These are phyloP conservation scores for Asterochloris sp. DNA, from an alignment of 139 green algal genomes.

Conservation along the genomic window DNA sequence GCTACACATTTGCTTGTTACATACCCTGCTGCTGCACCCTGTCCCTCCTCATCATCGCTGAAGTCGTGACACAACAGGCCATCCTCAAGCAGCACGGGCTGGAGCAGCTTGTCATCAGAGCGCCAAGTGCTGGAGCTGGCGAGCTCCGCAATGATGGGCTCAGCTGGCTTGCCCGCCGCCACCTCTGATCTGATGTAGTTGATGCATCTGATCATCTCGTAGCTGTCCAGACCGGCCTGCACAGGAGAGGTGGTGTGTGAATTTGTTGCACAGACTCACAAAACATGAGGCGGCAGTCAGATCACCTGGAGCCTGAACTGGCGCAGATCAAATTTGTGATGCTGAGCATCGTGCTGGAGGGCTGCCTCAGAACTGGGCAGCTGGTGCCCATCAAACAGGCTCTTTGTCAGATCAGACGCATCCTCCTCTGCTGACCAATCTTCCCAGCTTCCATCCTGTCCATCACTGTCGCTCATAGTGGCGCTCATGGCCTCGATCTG, in stretches of 20 bases:
- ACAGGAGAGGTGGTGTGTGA: neutral
- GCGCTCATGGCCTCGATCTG: no score
- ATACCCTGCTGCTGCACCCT: neutral
- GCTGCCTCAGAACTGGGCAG: conserved; percentile 56
- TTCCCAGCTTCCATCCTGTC: conserved; percentile 35
- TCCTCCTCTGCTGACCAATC: conserved; percentile 43
- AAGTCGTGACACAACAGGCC: conserved; percentile 77
- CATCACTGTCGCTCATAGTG: neutral
- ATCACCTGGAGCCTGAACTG: neutral
- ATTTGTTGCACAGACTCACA: no score
- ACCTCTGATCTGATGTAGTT: conserved; percentile 72
- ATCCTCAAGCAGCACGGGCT: conserved; percentile 67
- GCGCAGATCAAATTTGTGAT: conserved; percentile 49
- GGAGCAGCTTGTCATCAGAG: conserved; percentile 58
- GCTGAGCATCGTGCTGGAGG: conserved; percentile 50
- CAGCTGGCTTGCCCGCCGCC: conserved; percentile 30
- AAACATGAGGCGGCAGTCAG: neutral
- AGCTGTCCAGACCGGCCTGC: conserved; percentile 57
- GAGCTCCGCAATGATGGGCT: neutral
- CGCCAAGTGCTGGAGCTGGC: conserved; percentile 34
- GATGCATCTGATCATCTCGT: conserved; percentile 72
- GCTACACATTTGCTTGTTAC: neutral
- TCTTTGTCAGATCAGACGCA: conserved; percentile 46
- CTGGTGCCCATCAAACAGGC: conserved; percentile 50
- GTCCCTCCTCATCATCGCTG: conserved; percentile 9